Conservation (phyloP, 345 rosid species). For the Salix koriyanagi region DNA sequence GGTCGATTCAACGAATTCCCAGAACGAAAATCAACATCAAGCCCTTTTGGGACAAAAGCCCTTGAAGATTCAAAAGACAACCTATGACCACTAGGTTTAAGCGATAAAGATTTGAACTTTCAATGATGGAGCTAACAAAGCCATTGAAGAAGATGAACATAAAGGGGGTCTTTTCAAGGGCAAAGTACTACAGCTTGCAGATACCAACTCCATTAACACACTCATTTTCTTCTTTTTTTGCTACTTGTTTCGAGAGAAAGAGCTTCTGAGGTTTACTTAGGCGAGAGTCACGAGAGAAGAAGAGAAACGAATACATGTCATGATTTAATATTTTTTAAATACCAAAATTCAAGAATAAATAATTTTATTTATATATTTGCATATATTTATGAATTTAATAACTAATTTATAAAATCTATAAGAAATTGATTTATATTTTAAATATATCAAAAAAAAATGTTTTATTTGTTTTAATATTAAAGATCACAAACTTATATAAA, state of each 20-base stretch:
- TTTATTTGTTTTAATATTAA: too few species aligned
- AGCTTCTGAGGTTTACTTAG: neutral
- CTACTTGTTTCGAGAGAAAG: neutral
- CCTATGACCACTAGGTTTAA: conserved; percentile 1
- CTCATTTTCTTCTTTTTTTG: neutral
- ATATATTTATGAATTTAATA: too few species aligned
- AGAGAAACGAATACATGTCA: neutral
- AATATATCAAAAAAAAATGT: too few species aligned
- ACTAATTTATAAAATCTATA: too few species aligned
- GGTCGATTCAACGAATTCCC: conserved; percentile 26
- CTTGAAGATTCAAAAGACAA: neutral
- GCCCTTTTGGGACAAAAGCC: conserved; percentile 12
- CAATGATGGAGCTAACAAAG: conserved; percentile 8
- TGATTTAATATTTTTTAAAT: too few species aligned
- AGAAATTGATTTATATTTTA: too few species aligned
- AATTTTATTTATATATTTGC: too few species aligned
- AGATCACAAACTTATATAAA: too few species aligned
- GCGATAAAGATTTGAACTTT: neutral
- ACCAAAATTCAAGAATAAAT: too few species aligned
- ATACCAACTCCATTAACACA: conserved; percentile 4
- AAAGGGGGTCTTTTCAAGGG: neutral
- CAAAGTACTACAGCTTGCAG: neutral
- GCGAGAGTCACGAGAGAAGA: neutral
- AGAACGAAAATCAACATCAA: conserved; percentile 30
- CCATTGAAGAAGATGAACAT: conserved; percentile 2